Evolutionary conservation across 2,329 filamentous ascomycete genomes (phyloP).

Genomic region (Pseudohalonectria lignicola): DNA sequence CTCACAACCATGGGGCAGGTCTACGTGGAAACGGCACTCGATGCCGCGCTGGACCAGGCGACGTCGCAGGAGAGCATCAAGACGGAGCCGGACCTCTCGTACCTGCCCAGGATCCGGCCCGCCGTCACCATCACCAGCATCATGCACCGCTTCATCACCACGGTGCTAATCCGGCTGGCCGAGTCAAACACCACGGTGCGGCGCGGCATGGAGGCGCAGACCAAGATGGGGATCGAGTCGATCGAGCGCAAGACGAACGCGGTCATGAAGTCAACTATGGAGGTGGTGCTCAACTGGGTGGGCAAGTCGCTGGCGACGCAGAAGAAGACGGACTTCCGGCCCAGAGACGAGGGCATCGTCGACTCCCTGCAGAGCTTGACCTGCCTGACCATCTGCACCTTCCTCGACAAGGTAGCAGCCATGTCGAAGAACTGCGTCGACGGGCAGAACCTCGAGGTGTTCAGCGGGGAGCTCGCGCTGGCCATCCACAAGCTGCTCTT

Average conservation of each 20-base stretch:
- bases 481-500: slow-evolving; percentile 70
- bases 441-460: slow-evolving; percentile 70
- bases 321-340: slow-evolving; percentile 82
- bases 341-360: slow-evolving; percentile 55
- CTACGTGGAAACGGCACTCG: slow-evolving; percentile 55
- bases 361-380: slow-evolving; percentile 80
- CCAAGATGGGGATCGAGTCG: slow-evolving; percentile 58
- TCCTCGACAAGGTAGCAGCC: slow-evolving; percentile 58
- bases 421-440: slow-evolving; percentile 61
- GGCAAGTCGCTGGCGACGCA: slow-evolving; percentile 62
- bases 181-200: slow-evolving; percentile 83
- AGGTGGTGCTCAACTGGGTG: slow-evolving; percentile 67
- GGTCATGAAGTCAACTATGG: slow-evolving; percentile 45
- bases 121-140: slow-evolving; percentile 85
- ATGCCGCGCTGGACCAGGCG: slow-evolving; percentile 63
- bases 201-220: slow-evolving; percentile 78
- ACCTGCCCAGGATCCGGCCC: slow-evolving; percentile 66
- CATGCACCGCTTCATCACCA: slow-evolving; percentile 84
- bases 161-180: slow-evolving; percentile 81
- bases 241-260: slow-evolving; percentile 75
- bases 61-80: slow-evolving; percentile 68
- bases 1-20: slow-evolving; percentile 83
- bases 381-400: slow-evolving; percentile 70
- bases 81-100: slow-evolving; percentile 76
- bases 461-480: slow-evolving; percentile 74